These are phyloP conservation scores for Kluyveromyces wickerhamii DNA, from an alignment of 805 yeast species.

Conservation along the genomic window DNA sequence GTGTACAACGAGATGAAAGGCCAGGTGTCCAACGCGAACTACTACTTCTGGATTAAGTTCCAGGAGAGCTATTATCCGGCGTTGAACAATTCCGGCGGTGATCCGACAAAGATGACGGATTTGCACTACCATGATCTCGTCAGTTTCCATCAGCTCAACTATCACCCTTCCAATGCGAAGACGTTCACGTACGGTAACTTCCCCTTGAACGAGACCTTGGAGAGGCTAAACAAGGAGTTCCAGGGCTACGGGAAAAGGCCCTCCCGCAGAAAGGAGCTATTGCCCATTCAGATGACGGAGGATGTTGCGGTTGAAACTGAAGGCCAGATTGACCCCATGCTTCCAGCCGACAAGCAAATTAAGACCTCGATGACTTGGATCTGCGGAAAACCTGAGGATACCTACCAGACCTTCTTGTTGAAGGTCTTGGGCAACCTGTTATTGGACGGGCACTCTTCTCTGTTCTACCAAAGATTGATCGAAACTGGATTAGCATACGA, in stretches of 20 bases:
- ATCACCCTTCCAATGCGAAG: constrained; percentile 85
- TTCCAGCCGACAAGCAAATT: constrained; percentile 57
- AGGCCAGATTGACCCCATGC: constrained; percentile 82
- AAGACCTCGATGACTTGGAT: constrained; percentile 86
- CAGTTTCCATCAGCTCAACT: constrained; percentile 64
- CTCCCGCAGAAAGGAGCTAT: constrained; percentile 11
- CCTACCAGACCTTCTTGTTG: constrained; percentile 64
- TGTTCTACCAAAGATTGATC: constrained; percentile 76
- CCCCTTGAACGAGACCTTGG: constrained; percentile 52
- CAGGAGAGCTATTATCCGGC: constrained; percentile 80
- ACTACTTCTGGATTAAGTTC: constrained; percentile 75
- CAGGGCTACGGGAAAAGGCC: constrained; percentile 45
- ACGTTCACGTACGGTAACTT: constrained; percentile 85
- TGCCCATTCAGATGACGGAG: constrained; percentile 40
- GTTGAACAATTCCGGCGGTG: constrained; percentile 88
- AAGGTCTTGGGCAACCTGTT: constrained; percentile 62
- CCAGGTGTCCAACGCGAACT: constrained; percentile 82
- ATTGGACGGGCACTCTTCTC: constrained; percentile 88
- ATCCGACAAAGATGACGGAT: constrained; percentile 72
- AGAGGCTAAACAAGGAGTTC: constrained; percentile 45
- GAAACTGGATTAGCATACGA: constrained; percentile 83
- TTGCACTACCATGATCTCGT: constrained; percentile 67
- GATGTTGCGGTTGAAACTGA: constrained; percentile 31
- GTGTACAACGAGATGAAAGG: constrained; percentile 99
- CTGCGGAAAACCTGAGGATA: constrained; percentile 64